Percentiles rank a stretch among this genome's conserved stretches.
phyloP scores from a whole-genome alignment of 805 yeast genomes.

The Metschnikowia matae region DNA sequence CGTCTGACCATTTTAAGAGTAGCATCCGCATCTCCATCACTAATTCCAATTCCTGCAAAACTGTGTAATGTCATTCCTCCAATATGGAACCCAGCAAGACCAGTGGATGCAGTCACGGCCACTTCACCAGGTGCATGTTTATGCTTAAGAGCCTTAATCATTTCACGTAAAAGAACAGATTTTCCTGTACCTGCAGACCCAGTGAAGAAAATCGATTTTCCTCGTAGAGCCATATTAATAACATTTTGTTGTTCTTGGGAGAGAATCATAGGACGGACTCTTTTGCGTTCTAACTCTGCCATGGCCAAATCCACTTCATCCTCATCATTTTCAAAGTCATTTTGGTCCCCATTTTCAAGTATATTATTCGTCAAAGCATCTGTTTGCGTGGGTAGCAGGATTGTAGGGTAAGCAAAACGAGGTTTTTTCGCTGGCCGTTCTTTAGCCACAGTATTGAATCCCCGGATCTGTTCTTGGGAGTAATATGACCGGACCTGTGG shows the following conservation, averaged over 20 bases:
- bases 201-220: constrained; percentile 62
- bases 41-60: constrained; percentile 83
- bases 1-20: constrained; percentile 48
- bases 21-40: constrained; percentile 45
- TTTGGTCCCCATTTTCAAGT: too few relatives aligned
- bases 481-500: constrained; percentile 9
- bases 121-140: constrained; percentile 47
- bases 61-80: constrained; percentile 88
- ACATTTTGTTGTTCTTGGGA: constrained; percentile 62
- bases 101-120: constrained; percentile 94
- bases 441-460: constrained; percentile 5
- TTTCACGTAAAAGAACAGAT: constrained; percentile 59
- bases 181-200: constrained; percentile 91
- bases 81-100: constrained; percentile 90
- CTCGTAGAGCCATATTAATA: constrained; percentile 54
- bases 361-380: neutral
- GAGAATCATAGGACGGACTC: constrained; percentile 35
- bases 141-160: constrained; percentile 42
- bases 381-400: constrained; percentile 27
- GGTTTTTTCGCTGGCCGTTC: neutral
- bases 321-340: too few relatives aligned
- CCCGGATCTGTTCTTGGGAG: constrained; percentile 14
- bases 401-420: constrained; percentile 18
- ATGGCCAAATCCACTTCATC: neutral
- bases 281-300: constrained; percentile 16